Evolutionary conservation across 495 filamentous ascomycete genomes (phyloP), one percentile per base, ranked within the genome.

Genomic region (Penicillium dipodomyicola): DNA sequence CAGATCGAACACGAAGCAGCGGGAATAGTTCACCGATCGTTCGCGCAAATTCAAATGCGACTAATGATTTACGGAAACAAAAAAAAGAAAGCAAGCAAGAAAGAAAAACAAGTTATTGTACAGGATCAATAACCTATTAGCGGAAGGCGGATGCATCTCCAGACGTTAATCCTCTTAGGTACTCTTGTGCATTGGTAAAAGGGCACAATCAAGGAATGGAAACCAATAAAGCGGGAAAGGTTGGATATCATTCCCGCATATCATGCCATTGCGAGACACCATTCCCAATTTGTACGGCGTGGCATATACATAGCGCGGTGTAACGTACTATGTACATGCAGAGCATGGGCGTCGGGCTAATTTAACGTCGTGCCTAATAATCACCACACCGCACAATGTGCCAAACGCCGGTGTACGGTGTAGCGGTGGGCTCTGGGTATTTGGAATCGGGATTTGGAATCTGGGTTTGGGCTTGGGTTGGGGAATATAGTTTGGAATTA

Each of bases 291-390:
- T 14, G 52, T 29, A 17, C 43, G 22, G 52, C 52, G 30, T 54
- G 52, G 52, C 43, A 54, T 54, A 54, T 54, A 54, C 43, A 47
- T 54, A 47, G 42, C 43, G 52, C 17, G 4, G 52, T 54, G 52
- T 54, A 46, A 54, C 52, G 20, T 52, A 7, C 48, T 25, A 33
- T 15, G 33, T 39, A n/a, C 25, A 19, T 42, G n/a, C 39, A 43
- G 37, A 23, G 35, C 37, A 43, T 52, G 50, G 50, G 30, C 32
- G 17, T 49, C 47, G 39, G 27, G 8, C 33, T 47, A 46, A 27
- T 19, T 47, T 12, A 15, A 54, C 52, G 42, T 37, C 52, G 32
- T 29, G 45, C 10, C 15, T 48, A 15, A 14, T 15, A 10, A 25
- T 15, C 52, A 25, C 30, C 52, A 47, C 20, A 46, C 32, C 32